These are phyloP conservation scores for Daucus carota DNA, from an alignment of 129 eudicot genomes.

Conservation along the genomic window DNA sequence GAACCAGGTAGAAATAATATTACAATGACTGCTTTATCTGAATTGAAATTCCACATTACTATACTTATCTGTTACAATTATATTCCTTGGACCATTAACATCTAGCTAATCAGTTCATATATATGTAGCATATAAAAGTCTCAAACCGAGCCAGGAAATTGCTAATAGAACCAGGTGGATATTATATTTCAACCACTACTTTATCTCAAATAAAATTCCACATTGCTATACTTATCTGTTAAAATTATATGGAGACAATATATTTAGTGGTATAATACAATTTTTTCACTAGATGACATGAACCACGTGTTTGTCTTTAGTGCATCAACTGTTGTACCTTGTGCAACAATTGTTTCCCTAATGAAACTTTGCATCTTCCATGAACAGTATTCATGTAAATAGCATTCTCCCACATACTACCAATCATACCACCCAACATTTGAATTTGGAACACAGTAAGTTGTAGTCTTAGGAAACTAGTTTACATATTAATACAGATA, in stretches of 20 bases:
- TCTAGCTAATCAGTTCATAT: conserved; percentile 72
- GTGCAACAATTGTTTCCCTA: background rate
- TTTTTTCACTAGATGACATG: background rate
- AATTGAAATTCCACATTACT: no score
- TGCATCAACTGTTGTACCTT: background rate
- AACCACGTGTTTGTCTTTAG: no score
- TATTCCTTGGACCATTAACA: conserved; percentile 98
- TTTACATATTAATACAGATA: background rate
- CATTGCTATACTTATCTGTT: background rate
- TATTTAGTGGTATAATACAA: background rate
- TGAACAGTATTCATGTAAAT: background rate
- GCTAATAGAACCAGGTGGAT: background rate
- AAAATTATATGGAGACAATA: background rate
- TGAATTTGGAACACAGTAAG: background rate
- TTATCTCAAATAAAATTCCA: background rate
- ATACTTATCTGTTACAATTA: no score
- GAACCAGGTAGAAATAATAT: background rate
- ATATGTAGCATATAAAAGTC: background rate
- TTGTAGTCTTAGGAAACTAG: background rate
- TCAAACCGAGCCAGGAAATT: background rate
- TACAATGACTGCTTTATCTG: background rate
- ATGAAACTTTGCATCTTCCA: background rate
- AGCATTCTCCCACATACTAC: background rate
- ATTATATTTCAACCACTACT: background rate
- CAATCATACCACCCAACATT: background rate